Conservation (phyloP, 148 eudicot genomes). For the Salicornia ramosissima region DNA sequence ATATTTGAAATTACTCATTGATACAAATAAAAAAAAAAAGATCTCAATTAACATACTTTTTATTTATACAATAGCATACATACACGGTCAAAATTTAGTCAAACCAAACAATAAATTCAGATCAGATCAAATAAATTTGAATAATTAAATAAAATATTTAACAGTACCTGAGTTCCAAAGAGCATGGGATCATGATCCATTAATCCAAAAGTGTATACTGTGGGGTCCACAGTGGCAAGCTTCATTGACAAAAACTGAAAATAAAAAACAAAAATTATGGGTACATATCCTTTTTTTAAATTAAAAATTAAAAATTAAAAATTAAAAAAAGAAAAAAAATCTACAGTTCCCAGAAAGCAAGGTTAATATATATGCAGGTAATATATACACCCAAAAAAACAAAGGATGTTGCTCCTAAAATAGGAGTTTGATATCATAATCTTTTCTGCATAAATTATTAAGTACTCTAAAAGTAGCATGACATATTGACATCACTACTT, state of each 20-base stretch:
- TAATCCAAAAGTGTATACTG: conserved; percentile 57
- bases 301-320: too few relatives aligned
- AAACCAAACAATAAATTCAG: too few relatives aligned
- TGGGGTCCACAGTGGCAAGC: conserved; percentile 70
- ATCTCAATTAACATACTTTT: too few relatives aligned
- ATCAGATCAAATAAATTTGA: too few relatives aligned
- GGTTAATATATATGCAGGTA: background rate
- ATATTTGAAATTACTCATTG: too few relatives aligned
- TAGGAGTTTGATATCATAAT: background rate
- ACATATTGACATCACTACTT: background rate
- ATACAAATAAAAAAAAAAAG: too few relatives aligned
- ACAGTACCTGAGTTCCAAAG: conserved; percentile 40
- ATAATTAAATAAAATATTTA: too few relatives aligned
- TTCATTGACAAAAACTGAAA: conserved; percentile 78
- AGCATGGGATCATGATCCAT: conserved; percentile 50
- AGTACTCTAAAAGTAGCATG: background rate
- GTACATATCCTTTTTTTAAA: background rate
- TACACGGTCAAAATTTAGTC: too few relatives aligned
- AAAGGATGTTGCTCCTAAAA: background rate
- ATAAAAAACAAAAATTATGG: background rate
- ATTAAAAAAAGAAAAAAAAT: background rate
- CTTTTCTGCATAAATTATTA: background rate
- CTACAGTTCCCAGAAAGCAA: background rate
- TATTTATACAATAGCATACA: too few relatives aligned
- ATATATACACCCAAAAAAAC: background rate